These are phyloP conservation scores for Ambispora gerdemannii DNA, from an alignment of 192 early-diverging fungal species.

Conservation along the genomic window DNA sequence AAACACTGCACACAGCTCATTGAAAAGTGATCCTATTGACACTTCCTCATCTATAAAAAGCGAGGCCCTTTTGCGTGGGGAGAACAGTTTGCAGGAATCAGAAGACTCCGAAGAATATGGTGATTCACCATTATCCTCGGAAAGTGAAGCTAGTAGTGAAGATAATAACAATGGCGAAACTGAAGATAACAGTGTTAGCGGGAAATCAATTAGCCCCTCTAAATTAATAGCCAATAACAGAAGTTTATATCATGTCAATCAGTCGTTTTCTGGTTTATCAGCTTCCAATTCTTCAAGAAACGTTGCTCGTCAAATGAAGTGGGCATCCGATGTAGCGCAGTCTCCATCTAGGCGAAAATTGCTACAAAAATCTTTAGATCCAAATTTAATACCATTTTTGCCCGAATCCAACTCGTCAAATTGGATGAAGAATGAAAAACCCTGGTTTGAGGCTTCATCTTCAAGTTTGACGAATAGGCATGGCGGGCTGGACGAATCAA, in stretches of 20 bases:
- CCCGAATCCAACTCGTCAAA: not conserved
- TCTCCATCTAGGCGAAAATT: not conserved
- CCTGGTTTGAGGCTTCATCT: too few species aligned
- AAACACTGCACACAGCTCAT: not conserved
- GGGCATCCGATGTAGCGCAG: not conserved
- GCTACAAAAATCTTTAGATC: not conserved
- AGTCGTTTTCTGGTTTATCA: not conserved
- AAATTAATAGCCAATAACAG: constrained; percentile 21
- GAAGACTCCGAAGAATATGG: not conserved
- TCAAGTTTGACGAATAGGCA: too few species aligned
- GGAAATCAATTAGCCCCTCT: not conserved
- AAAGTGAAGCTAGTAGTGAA: not conserved
- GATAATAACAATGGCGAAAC: not conserved
- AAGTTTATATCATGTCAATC: constrained; percentile 1
- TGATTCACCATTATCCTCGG: not conserved
- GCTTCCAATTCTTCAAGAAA: not conserved
- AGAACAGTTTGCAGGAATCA: not conserved
- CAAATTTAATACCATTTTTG: not conserved
- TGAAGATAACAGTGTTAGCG: constrained; percentile 6
- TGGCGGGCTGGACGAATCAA: too few species aligned
- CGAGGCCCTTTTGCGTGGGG: not conserved
- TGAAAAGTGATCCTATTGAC: not conserved
- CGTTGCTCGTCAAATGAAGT: not conserved
- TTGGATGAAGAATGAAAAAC: too few species aligned
- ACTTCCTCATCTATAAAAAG: not conserved